These are phyloP conservation scores for Corymbia maculata DNA, from an alignment of 345 rosid genomes.

Conservation along the genomic window DNA sequence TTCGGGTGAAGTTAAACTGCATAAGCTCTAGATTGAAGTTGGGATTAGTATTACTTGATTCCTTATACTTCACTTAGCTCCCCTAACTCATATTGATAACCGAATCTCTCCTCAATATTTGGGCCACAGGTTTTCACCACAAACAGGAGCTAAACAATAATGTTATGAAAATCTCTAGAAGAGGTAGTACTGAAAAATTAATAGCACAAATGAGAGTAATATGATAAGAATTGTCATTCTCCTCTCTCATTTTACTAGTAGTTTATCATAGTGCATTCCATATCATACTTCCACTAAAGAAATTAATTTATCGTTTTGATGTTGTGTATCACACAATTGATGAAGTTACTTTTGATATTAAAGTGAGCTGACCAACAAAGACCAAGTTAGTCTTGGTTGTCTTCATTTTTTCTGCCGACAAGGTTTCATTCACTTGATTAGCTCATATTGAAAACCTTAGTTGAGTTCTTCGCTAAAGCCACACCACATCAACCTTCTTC, in stretches of 20 bases:
- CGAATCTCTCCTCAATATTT: neutral
- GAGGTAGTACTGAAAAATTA: neutral
- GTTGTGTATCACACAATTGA: too few species aligned
- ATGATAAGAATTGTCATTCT: neutral
- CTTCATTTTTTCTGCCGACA: neutral
- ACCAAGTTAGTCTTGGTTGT: neutral
- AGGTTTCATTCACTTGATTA: neutral
- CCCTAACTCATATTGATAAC: fast-evolving
- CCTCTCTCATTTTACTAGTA: neutral
- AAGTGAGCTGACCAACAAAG: neutral
- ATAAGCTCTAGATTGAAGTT: neutral
- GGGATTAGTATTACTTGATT: neutral
- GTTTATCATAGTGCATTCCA: neutral
- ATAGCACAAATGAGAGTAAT: neutral
- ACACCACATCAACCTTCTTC: neutral
- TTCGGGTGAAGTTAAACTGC: fast-evolving
- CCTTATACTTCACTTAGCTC: neutral
- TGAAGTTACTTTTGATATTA: neutral
- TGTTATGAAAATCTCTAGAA: too few species aligned
- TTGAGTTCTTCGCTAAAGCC: neutral
- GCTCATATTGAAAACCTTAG: neutral
- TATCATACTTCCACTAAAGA: neutral
- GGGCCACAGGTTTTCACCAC: neutral
- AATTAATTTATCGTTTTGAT: neutral
- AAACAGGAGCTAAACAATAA: fast-evolving